Conservation (phyloP, 2,329 filamentous ascomycete species). For the Aspergillus cejpii region DNA sequence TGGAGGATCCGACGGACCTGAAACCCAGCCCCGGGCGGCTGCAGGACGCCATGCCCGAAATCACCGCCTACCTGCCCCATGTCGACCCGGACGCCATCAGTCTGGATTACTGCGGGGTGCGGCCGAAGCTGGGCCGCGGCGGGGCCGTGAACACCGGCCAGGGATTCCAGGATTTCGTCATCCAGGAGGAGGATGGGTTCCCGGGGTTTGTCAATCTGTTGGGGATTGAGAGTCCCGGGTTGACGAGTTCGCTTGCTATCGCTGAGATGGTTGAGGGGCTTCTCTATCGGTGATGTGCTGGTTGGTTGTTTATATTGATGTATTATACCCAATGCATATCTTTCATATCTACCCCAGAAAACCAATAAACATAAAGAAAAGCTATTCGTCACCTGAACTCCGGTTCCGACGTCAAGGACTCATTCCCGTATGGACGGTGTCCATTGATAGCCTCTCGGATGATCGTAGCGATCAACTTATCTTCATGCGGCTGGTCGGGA, state of each 20-base stretch:
- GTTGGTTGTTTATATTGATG: neutral
- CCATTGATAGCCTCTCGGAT: no score
- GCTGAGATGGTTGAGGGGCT: slow-evolving; percentile 64
- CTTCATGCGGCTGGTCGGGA: no score
- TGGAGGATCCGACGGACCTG: slow-evolving; percentile 64
- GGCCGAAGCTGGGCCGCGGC: slow-evolving; percentile 68
- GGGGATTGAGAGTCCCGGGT: slow-evolving; percentile 86
- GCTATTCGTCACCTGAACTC: no score
- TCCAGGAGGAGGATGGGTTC: slow-evolving; percentile 68
- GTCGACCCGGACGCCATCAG: slow-evolving; percentile 60
- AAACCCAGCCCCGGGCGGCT: slow-evolving; percentile 59
- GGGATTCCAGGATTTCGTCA: slow-evolving; percentile 77
- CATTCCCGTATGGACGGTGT: no score
- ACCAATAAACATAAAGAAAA: no score
- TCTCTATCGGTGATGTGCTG: slow-evolving; percentile 40
- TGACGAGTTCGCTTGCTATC: slow-evolving; percentile 83
- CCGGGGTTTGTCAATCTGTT: slow-evolving; percentile 81
- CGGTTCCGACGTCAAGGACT: no score
- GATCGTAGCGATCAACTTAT: no score
- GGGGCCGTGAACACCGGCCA: slow-evolving; percentile 51
- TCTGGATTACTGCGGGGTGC: slow-evolving; percentile 84
- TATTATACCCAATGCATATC: neutral
- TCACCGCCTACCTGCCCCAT: slow-evolving; percentile 68
- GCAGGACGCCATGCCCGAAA: slow-evolving; percentile 62
- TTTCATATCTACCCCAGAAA: neutral